Percentiles rank a stretch among this genome's conserved stretches.
These are phyloP conservation scores for Beauveria australis DNA, from an alignment of 2,329 filamentous ascomycete species.

Conservation along the genomic window DNA sequence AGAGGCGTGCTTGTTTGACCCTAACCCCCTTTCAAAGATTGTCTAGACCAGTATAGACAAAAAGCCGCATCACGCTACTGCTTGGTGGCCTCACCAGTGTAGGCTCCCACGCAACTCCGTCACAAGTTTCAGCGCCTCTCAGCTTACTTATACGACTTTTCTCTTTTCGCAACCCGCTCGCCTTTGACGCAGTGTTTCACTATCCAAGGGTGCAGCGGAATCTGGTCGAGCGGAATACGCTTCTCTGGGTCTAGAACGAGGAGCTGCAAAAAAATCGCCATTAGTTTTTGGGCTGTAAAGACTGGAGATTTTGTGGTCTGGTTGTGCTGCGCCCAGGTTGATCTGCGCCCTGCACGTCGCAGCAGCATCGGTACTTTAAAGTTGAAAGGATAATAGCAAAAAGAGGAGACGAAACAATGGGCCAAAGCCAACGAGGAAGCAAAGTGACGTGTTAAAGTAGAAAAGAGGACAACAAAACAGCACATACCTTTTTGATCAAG, in stretches of 20 bases:
- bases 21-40: background rate
- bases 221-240: slow-evolving; percentile 79
- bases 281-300: slow-evolving; percentile 1
- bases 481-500: slow-evolving; percentile 76
- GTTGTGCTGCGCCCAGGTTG: background rate
- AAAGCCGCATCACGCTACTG: slow-evolving; percentile 2
- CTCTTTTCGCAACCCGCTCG: slow-evolving; percentile 43
- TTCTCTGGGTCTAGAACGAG: slow-evolving; percentile 92
- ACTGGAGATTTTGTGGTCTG: background rate
- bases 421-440: background rate
- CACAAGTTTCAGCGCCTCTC: background rate
- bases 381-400: background rate
- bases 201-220: slow-evolving; percentile 91
- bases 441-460: background rate
- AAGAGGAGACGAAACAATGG: slow-evolving; percentile 1
- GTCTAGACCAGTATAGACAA: background rate
- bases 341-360: background rate
- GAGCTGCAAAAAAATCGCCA: slow-evolving; percentile 41
- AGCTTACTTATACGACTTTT: slow-evolving; percentile 27
- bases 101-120: background rate
- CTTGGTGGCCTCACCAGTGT: background rate
- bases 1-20: background rate
- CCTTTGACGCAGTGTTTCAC: slow-evolving; percentile 80
- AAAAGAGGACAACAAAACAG: background rate
- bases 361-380: background rate